Evolutionary conservation across 1,139 yeast species (phyloP).

Genomic region (Hanseniaspora gamundiae): DNA sequence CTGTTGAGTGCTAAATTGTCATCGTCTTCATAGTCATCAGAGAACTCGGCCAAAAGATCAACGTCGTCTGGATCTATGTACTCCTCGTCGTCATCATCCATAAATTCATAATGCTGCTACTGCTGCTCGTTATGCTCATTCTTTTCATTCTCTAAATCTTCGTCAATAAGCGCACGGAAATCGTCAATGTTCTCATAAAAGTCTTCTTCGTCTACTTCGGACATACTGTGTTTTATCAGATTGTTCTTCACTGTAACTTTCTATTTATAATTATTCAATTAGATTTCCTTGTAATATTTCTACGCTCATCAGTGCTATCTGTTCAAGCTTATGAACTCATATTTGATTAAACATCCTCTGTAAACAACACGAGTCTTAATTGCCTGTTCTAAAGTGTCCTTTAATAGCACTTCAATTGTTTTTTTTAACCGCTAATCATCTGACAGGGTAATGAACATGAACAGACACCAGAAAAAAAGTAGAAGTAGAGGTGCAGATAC

Average conservation of each 20-base stretch:
- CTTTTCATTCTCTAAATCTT: conserved; percentile 10
- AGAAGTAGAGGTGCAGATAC: too few species aligned
- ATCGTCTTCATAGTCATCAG: conserved; percentile 20
- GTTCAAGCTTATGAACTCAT: too few species aligned
- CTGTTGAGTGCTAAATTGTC: conserved; percentile 1
- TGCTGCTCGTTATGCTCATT: conserved; percentile 18
- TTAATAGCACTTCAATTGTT: too few species aligned
- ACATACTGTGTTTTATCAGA: not conserved
- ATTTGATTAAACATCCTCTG: too few species aligned
- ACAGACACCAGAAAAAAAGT: too few species aligned
- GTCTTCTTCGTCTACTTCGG: conserved; percentile 16
- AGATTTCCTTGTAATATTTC: too few species aligned
- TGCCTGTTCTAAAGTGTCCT: too few species aligned
- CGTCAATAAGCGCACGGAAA: conserved; percentile 13
- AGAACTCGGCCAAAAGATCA: conserved; percentile 26
- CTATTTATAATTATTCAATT: too few species aligned
- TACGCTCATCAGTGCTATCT: too few species aligned
- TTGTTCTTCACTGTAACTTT: not conserved
- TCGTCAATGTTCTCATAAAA: conserved; percentile 21
- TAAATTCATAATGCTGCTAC: conserved; percentile 19
- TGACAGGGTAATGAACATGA: too few species aligned
- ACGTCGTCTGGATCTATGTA: conserved; percentile 14
- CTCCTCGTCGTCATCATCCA: conserved; percentile 14
- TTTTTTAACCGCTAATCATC: too few species aligned
- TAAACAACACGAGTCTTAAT: too few species aligned